Evolutionary conservation across 2,329 filamentous ascomycete species (phyloP).

Genomic region (Apiospora koreana): DNA sequence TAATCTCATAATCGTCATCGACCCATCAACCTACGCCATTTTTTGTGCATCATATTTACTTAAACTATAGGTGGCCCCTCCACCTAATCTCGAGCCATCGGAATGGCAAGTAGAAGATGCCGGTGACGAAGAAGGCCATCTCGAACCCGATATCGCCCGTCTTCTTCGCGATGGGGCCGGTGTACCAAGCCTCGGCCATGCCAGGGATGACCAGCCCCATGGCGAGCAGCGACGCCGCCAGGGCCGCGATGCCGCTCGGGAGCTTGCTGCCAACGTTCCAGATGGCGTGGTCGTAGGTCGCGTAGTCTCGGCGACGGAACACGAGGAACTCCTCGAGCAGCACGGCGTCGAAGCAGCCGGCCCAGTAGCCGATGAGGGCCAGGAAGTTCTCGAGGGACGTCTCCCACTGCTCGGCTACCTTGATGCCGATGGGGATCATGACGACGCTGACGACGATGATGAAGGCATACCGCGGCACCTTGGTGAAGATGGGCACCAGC

Average conservation of each 20-base stretch:
- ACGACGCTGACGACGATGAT: conserved; percentile 40
- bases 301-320: conserved; percentile 46
- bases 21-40: neutral
- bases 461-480: conserved; percentile 43
- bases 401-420: conserved; percentile 41
- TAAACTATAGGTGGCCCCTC: conserved; percentile 30
- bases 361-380: conserved; percentile 47
- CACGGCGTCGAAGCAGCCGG: conserved; percentile 42
- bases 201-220: conserved; percentile 46
- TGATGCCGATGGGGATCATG: conserved; percentile 42
- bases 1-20: neutral
- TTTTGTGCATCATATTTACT: neutral
- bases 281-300: conserved; percentile 45
- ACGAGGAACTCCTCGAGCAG: conserved; percentile 47
- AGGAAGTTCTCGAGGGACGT: conserved; percentile 46
- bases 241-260: conserved; percentile 48
- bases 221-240: conserved; percentile 46
- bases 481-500: conserved; percentile 38
- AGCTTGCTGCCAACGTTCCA: conserved; percentile 49
- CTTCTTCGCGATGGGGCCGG: conserved; percentile 42
- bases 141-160: conserved; percentile 50
- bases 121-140: conserved; percentile 44
- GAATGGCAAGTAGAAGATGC: conserved; percentile 48
- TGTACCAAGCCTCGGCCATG: conserved; percentile 46
- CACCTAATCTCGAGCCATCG: conserved; percentile 45